These are phyloP conservation scores for Sistotremastrum suecicum DNA, from an alignment of 768 basidiomycete species.

Conservation along the genomic window DNA sequence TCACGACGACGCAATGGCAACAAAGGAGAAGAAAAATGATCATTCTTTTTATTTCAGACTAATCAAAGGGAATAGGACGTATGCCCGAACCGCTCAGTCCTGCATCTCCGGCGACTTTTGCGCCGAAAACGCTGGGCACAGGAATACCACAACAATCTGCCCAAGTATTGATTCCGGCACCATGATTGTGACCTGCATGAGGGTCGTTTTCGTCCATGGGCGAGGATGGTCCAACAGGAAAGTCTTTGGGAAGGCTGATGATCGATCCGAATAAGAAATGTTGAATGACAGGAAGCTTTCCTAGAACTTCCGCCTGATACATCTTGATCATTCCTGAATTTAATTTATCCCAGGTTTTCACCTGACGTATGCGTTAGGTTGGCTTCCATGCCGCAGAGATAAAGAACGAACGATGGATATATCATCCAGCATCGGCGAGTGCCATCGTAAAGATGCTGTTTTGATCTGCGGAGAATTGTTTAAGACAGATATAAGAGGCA, in stretches of 20 bases:
- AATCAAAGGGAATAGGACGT: conserved; percentile 73
- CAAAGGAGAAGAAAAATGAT: too few species aligned
- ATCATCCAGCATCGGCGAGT: conserved; percentile 97
- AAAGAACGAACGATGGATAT: conserved; percentile 57
- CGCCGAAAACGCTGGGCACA: conserved; percentile 72
- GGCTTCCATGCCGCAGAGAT: neutral
- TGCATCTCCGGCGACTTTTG: conserved; percentile 34
- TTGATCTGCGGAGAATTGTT: conserved; percentile 49
- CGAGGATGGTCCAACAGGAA: conserved; percentile 30
- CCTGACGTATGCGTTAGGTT: conserved; percentile 19
- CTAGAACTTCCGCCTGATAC: conserved; percentile 90
- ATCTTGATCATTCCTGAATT: conserved; percentile 96
- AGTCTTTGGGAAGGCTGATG: conserved; percentile 39
- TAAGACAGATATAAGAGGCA: neutral
- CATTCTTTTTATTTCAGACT: conserved; percentile 9
- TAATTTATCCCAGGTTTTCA: conserved; percentile 93
- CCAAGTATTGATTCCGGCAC: conserved; percentile 36
- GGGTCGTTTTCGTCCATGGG: conserved; percentile 4
- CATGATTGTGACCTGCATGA: conserved; percentile 3
- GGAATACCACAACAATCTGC: conserved; percentile 89
- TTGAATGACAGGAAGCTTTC: conserved; percentile 90
- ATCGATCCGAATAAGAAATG: conserved; percentile 91
- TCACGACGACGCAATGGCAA: too few species aligned
- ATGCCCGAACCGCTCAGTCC: conserved; percentile 47
- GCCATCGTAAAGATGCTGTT: conserved; percentile 90